Evolutionary conservation across 2,329 filamentous ascomycete genomes (phyloP).

Genomic region (Ophiostoma triangulosporum): DNA sequence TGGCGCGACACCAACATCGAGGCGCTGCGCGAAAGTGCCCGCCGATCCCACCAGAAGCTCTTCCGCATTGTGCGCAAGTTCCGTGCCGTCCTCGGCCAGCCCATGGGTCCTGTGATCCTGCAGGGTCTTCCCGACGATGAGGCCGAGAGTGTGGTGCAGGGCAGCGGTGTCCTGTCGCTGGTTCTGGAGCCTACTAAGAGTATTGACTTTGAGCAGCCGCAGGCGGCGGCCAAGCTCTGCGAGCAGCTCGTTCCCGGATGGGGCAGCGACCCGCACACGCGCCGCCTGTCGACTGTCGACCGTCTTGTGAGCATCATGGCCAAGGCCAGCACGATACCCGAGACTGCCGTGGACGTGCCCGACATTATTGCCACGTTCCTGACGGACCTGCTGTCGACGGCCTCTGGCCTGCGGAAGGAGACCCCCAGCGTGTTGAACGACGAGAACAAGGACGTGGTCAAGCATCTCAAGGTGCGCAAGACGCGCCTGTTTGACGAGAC

Average conservation of each 20-base stretch:
- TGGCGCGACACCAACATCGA: constrained; percentile 98
- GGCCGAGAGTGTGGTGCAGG: constrained; percentile 10
- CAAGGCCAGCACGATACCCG: constrained; percentile 9
- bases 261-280: constrained; percentile 27
- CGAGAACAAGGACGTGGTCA: constrained; percentile 71
- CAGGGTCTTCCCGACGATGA: constrained; percentile 44
- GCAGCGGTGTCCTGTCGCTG: constrained; percentile 8
- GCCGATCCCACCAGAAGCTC: constrained; percentile 79
- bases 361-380: constrained; percentile 54
- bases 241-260: constrained; percentile 25
- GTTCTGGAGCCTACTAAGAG: not conserved
- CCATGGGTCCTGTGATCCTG: constrained; percentile 52
- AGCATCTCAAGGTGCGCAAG: constrained; percentile 84
- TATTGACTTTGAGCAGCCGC: constrained; percentile 2
- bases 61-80: constrained; percentile 90
- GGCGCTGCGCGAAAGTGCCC: constrained; percentile 75
- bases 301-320: constrained; percentile 63
- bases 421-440: constrained; percentile 73
- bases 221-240: constrained; percentile 22
- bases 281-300: constrained; percentile 56
- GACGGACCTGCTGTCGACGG: constrained; percentile 51
- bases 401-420: constrained; percentile 63
- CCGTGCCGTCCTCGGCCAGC: constrained; percentile 60
- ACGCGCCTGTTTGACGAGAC: constrained; percentile 82
- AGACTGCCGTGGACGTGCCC: constrained; percentile 40